phyloP scores from a whole-genome alignment of 148 eudicot genomes.

The Rhododendron molle region DNA sequence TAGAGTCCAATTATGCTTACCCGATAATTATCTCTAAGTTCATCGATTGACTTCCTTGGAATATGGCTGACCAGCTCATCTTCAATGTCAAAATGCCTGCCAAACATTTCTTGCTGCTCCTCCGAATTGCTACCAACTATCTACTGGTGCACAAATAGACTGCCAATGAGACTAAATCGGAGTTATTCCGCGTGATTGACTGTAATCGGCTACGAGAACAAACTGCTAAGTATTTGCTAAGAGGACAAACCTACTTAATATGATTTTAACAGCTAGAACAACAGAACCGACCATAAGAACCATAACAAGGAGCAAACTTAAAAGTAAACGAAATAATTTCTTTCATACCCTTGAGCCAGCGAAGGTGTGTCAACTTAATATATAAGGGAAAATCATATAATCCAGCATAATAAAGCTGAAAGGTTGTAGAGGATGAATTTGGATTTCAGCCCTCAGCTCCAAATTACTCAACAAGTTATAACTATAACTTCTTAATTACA shows the following conservation, averaged over 20 bases:
- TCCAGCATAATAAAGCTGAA: background rate
- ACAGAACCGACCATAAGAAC: background rate
- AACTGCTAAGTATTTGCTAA: background rate
- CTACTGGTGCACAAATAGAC: slow-evolving; percentile 26
- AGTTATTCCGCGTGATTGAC: background rate
- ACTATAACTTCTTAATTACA: too few species aligned
- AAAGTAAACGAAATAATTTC: too few species aligned
- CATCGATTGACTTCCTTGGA: slow-evolving; percentile 68
- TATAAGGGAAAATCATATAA: background rate
- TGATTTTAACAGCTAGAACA: background rate
- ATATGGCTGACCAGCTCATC: slow-evolving; percentile 68
- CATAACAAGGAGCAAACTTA: background rate
- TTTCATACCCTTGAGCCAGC: too few species aligned
- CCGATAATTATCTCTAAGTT: slow-evolving; percentile 64
- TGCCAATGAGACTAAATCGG: background rate
- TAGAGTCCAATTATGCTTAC: slow-evolving; percentile 26
- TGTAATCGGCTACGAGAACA: background rate
- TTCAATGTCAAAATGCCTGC: too few species aligned
- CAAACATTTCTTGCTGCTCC: too few species aligned
- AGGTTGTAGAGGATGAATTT: background rate
- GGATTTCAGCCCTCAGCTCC: background rate
- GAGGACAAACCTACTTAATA: background rate
- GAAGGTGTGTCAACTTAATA: too few species aligned
- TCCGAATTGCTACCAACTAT: slow-evolving; percentile 45
- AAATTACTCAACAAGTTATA: slow-evolving; percentile 1